A percentile compares a stretch with the other conserved stretches of the same genome.
These are phyloP conservation scores for Eimeria falciformis DNA, from an alignment of 169 alveolate genomes.

Conservation along the genomic window DNA sequence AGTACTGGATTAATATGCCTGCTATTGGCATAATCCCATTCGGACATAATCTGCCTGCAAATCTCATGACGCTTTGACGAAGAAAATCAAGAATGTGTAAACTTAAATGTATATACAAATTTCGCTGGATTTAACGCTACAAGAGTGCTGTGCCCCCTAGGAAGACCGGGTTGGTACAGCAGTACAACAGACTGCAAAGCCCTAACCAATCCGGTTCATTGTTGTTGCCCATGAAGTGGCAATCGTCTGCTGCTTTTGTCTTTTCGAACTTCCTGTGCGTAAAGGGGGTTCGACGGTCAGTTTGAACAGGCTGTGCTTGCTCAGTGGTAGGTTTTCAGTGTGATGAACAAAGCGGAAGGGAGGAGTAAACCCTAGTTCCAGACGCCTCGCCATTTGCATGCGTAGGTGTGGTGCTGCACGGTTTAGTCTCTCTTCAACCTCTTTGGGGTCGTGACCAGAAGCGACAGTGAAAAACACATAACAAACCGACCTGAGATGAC, in stretches of 20 bases:
- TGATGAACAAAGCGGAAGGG: conserved; percentile 69
- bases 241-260: conserved; percentile 10
- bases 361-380: conserved; percentile 77
- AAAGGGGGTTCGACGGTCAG: neutral
- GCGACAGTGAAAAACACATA: conserved; percentile 72
- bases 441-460: conserved; percentile 70
- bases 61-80: no score
- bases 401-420: conserved; percentile 75
- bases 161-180: no score
- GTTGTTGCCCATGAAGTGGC: conserved; percentile 34
- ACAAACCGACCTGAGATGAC: conserved; percentile 69
- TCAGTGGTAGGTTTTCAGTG: neutral
- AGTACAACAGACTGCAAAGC: no score
- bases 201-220: conserved; percentile 37
- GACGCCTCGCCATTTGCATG: conserved; percentile 76
- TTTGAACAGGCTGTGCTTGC: conserved; percentile 42
- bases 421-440: conserved; percentile 70
- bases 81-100: no score
- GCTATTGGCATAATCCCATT: no score
- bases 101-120: no score
- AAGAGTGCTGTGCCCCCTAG: no score
- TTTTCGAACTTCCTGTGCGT: neutral
- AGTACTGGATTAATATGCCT: no score
- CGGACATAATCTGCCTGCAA: no score
- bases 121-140: no score